Conservation (phyloP, 257 asterid genomes). For the Jacaranda copaia region DNA sequence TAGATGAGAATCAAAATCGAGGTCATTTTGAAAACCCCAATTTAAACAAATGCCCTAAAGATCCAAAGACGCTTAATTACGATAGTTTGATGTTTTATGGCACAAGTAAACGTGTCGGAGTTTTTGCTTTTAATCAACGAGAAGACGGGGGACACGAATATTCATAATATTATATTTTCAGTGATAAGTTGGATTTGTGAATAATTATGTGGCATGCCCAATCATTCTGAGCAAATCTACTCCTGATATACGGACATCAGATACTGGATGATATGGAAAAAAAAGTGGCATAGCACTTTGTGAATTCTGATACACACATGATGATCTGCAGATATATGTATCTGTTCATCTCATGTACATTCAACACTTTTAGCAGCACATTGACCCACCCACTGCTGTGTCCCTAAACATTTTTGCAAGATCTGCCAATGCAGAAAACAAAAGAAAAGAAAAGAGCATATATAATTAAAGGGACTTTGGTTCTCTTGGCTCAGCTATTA, state of each 20-base stretch:
- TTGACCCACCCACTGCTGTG: constrained; percentile 35
- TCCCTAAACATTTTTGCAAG: not conserved
- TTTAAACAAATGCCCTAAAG: no score
- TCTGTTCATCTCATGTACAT: constrained; percentile 33
- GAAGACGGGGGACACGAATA: not conserved
- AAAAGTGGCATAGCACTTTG: constrained; percentile 17
- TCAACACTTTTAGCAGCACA: constrained; percentile 39
- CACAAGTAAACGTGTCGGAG: constrained; percentile 23
- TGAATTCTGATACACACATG: not conserved
- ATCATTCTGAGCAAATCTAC: not conserved
- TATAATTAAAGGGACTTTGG: no score
- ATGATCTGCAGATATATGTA: not conserved
- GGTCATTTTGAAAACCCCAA: no score
- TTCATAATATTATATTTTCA: no score
- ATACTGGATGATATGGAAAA: constrained; percentile 16
- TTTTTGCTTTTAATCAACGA: not conserved
- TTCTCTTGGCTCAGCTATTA: not conserved
- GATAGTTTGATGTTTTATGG: not conserved
- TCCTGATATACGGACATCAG: constrained; percentile 11
- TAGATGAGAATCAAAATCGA: no score
- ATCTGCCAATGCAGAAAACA: not conserved
- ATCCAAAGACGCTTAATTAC: no score
- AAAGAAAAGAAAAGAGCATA: not conserved
- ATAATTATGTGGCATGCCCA: constrained; percentile 1
- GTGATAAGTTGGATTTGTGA: not conserved